A percentile compares a stretch with the other conserved stretches of the same genome.
phyloP scores from a whole-genome alignment of 2,329 filamentous ascomycete species.

The Trichoderma semiorbis region DNA sequence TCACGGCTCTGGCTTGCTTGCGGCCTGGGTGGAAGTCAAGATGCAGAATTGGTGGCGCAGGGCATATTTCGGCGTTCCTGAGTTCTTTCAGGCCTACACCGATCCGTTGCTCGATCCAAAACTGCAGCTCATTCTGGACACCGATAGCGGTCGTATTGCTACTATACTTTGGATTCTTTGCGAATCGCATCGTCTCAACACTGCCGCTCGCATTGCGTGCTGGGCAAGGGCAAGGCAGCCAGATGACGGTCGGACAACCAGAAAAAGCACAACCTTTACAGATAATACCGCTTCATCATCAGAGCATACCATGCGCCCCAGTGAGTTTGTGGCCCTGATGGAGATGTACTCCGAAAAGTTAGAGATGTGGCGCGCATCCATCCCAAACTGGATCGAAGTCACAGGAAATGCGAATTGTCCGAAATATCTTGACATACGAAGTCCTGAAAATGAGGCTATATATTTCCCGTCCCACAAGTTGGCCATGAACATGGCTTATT shows the following conservation, averaged over 20 bases:
- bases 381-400: background rate
- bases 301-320: background rate
- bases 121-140: background rate
- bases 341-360: background rate
- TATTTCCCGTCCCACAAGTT: background rate
- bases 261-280: background rate
- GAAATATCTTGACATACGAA: background rate
- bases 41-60: conserved; percentile 1
- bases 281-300: background rate
- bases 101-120: background rate
- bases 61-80: background rate
- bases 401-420: background rate
- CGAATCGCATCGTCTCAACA: background rate
- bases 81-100: background rate
- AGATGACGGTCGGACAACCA: background rate
- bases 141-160: background rate
- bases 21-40: background rate
- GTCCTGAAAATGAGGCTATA: background rate
- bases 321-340: background rate
- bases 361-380: background rate
- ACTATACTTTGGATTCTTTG: background rate
- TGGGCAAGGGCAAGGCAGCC: background rate
- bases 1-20: background rate
- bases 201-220: background rate
- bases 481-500: background rate